These are phyloP conservation scores for Alternaria tenuissima DNA, from an alignment of 2,329 filamentous ascomycete species.

Conservation along the genomic window DNA sequence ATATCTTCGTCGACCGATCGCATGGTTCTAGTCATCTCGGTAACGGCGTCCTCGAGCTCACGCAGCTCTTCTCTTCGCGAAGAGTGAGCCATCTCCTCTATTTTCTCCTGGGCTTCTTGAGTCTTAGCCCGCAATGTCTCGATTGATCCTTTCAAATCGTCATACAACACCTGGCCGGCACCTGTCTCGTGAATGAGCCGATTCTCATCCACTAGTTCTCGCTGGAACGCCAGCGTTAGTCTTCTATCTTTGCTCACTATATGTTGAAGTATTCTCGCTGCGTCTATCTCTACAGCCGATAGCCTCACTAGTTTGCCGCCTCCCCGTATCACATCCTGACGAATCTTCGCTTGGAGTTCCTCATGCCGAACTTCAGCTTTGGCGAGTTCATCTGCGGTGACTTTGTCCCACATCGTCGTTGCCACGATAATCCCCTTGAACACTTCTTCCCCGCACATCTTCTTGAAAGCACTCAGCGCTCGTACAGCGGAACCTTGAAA, in stretches of 20 bases:
- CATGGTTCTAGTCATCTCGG: neutral
- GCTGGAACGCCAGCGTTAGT: constrained; percentile 9
- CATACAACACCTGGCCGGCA: constrained; percentile 4
- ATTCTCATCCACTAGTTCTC: constrained; percentile 6
- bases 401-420: constrained; percentile 55
- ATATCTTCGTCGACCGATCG: neutral
- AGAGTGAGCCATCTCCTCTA: neutral
- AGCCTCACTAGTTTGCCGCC: constrained; percentile 2
- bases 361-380: neutral
- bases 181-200: constrained; percentile 2
- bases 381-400: neutral
- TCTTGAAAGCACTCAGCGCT: constrained; percentile 56
- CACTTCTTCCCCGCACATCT: constrained; percentile 53
- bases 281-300: constrained; percentile 5
- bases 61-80: neutral
- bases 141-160: neutral
- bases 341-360: neutral
- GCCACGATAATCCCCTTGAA: constrained; percentile 53
- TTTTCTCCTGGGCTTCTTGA: neutral
- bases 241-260: constrained; percentile 3
- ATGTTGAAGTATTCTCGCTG: constrained; percentile 9
- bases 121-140: neutral
- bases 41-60: neutral
- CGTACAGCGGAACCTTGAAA: constrained; percentile 52
- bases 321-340: neutral